Evolutionary conservation across 2,329 filamentous ascomycete species (phyloP), one percentile per base, ranked within the genome.

Genomic region (Neospermospora avenae): DNA sequence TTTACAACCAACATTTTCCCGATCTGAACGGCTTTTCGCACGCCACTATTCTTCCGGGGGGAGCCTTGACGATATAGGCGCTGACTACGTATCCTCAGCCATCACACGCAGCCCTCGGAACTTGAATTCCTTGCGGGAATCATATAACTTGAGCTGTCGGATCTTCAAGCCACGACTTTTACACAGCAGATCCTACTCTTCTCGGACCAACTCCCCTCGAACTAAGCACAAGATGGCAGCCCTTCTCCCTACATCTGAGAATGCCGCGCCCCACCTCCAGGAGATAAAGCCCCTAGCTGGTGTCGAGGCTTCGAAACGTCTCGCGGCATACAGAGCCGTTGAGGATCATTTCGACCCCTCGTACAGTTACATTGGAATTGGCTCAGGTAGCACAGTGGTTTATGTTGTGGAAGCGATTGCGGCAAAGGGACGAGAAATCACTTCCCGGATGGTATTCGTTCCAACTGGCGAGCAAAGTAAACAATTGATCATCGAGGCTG

Each of bases 351-450:
- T 93, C 70, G 79, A 80, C 58, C 80, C 81, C 44, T 75, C 77
- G 42, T 83, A 84, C 77, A 81, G 77, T 58, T 87, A 84, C 71
- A 80, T 93, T 67, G 90, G 90, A 67, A 93, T 95, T 74, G 90
- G 90, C 64, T 91, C 88, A 60, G 89, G 89, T 61, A 89, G 87
- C 69, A 91, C 89, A 20, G 91, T 95, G 65, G 85, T 92, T 70
- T 92, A 93, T 74, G 90, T 93, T 52, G 90, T 95, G 61, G 88
- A 93, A 67, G 89, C 90, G 58, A 93, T 96, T 75, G 81, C 81
- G 39, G 81, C 80, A 57, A 82, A 87, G 56, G 82, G 83, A 4
- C 72, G 76, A 8, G 73, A 75, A 2, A 78, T 83, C 59, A 84
- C 83, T 52, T 74, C 78, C 35, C 72, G 77, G 66, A 96, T 96